These are phyloP conservation scores for Voacanga thouarsii DNA, from an alignment of 257 asterid species.

Conservation along the genomic window DNA sequence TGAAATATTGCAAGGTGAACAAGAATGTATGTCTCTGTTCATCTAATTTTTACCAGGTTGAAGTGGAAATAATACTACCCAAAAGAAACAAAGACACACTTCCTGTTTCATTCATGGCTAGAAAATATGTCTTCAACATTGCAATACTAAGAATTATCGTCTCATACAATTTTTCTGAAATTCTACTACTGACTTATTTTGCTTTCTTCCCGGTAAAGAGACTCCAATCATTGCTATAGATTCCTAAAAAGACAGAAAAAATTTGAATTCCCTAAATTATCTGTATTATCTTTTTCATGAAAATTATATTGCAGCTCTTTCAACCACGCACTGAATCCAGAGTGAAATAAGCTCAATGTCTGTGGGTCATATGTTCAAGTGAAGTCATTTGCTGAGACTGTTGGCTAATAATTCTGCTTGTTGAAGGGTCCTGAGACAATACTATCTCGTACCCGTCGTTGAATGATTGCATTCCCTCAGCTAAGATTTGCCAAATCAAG, in stretches of 20 bases:
- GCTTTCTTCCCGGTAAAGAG: background rate
- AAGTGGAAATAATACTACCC: too few species aligned
- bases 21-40: too few species aligned
- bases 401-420: constrained; percentile 33
- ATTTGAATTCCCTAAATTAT: too few species aligned
- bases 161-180: background rate
- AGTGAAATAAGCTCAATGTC: background rate
- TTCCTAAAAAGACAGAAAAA: too few species aligned
- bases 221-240: background rate
- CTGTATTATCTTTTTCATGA: too few species aligned
- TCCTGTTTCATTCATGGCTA: background rate
- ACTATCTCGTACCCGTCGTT: constrained; percentile 45
- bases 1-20: background rate
- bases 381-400: constrained; percentile 40
- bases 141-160: background rate
- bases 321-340: too few species aligned
- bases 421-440: constrained; percentile 36
- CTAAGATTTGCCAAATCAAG: constrained; percentile 49
- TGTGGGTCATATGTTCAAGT: constrained; percentile 7
- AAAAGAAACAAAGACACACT: too few species aligned
- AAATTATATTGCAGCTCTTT: too few species aligned
- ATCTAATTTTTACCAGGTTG: too few species aligned
- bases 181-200: background rate
- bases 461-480: constrained; percentile 38
- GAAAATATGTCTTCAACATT: background rate